Conservation (phyloP, 179 eudicot species). For the Silene noctiflora region DNA sequence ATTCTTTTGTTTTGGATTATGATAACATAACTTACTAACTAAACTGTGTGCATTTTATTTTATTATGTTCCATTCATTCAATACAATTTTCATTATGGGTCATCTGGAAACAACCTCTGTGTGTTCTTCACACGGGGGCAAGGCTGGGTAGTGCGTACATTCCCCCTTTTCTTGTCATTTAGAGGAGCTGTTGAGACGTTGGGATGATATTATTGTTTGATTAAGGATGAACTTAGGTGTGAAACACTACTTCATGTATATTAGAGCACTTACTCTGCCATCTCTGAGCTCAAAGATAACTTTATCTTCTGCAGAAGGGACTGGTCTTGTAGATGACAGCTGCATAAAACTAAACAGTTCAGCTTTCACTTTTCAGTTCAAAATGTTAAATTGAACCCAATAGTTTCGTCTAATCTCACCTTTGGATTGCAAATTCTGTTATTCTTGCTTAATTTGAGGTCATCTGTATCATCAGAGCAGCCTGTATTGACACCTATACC, state of each 20-base stretch:
- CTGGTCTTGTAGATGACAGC: constrained; percentile 71
- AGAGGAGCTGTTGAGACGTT: too few relatives aligned
- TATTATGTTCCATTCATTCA: background rate
- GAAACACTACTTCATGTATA: background rate
- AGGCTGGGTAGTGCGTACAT: too few relatives aligned
- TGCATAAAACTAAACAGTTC: constrained; percentile 20
- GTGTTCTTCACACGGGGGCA: too few relatives aligned
- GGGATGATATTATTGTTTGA: background rate
- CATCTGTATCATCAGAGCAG: constrained; percentile 24
- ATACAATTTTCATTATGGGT: background rate
- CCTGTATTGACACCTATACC: constrained; percentile 21
- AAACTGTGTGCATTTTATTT: background rate
- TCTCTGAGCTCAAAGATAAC: constrained; percentile 77
- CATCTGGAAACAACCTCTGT: too few relatives aligned
- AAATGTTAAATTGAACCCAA: background rate
- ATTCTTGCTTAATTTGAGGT: constrained; percentile 8
- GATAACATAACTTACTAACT: too few relatives aligned
- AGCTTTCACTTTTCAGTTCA: background rate
- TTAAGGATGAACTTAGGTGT: constrained; percentile 3
- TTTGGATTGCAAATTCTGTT: constrained; percentile 48
- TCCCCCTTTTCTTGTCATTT: too few relatives aligned
- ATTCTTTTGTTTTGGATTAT: too few relatives aligned
- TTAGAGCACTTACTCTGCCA: constrained; percentile 62
- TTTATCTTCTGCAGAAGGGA: constrained; percentile 57
- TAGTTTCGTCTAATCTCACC: constrained; percentile 37